phyloP scores from a whole-genome alignment of 345 rosid species.

The Psidium guajava region DNA sequence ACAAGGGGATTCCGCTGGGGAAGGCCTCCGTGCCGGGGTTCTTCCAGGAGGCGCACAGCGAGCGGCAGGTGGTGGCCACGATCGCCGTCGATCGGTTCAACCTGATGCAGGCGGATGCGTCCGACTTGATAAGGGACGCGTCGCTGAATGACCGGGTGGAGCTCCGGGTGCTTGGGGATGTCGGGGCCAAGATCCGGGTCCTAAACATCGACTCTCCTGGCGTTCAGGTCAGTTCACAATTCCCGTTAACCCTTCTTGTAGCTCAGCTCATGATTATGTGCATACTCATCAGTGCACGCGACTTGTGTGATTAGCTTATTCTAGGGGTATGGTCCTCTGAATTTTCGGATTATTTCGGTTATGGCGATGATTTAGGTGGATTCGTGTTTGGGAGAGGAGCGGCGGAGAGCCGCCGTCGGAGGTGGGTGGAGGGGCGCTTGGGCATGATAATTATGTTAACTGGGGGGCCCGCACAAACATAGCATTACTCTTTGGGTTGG shows the following conservation, averaged over 20 bases:
- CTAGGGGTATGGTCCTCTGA: neutral
- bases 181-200: conserved; percentile 93
- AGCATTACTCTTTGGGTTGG: neutral
- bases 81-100: conserved; percentile 74
- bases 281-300: neutral
- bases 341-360: neutral
- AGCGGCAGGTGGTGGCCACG: conserved; percentile 64
- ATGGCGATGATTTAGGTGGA: neutral
- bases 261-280: neutral
- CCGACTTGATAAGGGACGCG: conserved; percentile 71
- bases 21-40: conserved; percentile 86
- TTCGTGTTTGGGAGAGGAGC: neutral
- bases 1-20: conserved; percentile 83
- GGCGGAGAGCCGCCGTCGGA: neutral
- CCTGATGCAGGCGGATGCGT: conserved; percentile 73
- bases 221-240: conserved; percentile 48
- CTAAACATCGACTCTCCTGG: conserved; percentile 89
- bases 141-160: conserved; percentile 80
- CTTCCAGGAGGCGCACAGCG: conserved; percentile 78
- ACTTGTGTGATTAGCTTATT: neutral
- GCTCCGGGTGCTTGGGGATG: conserved; percentile 69
- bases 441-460: neutral
- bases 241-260: neutral
- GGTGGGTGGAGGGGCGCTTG: neutral
- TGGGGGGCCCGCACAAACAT: neutral